Conservation (phyloP, 2,329 filamentous ascomycete genomes). For the Pseudogymnoascus sp. region DNA sequence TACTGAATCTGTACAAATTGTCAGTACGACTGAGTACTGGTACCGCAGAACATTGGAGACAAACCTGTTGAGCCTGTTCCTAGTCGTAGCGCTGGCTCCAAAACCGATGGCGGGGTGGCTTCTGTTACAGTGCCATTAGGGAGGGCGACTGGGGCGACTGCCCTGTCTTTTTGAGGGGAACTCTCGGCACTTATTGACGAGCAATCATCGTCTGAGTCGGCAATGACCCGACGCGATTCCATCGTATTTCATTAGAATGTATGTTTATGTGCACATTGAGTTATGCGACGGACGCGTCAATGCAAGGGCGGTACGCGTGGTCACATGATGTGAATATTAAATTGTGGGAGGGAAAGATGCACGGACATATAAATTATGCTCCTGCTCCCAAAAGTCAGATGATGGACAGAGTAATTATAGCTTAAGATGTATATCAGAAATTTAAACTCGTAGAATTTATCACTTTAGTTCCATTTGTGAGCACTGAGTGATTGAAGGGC, state of each 20-base stretch:
- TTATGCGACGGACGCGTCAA: neutral
- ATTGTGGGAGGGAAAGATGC: neutral
- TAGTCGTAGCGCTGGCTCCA: neutral
- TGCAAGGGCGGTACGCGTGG: neutral
- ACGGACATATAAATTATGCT: neutral
- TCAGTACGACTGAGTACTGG: neutral
- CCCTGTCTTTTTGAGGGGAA: neutral
- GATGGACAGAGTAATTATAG: neutral
- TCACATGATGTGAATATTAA: neutral
- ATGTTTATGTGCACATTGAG: neutral
- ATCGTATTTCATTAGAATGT: conserved; percentile 16
- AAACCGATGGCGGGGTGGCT: neutral
- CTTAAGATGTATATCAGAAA: neutral
- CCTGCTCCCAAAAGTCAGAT: neutral
- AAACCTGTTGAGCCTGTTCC: conserved; percentile 11
- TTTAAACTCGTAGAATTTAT: neutral
- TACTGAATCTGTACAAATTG: conserved; percentile 3
- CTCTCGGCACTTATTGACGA: conserved; percentile 3
- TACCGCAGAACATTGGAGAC: neutral
- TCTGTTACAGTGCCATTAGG: neutral
- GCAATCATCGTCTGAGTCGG: conserved; percentile 28
- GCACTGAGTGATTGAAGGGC: neutral
- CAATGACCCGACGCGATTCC: conserved; percentile 25
- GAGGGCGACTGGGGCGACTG: neutral
- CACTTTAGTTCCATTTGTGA: neutral